phyloP scores from a whole-genome alignment of 2,329 filamentous ascomycete species.

The Talaromyces atroroseus region DNA sequence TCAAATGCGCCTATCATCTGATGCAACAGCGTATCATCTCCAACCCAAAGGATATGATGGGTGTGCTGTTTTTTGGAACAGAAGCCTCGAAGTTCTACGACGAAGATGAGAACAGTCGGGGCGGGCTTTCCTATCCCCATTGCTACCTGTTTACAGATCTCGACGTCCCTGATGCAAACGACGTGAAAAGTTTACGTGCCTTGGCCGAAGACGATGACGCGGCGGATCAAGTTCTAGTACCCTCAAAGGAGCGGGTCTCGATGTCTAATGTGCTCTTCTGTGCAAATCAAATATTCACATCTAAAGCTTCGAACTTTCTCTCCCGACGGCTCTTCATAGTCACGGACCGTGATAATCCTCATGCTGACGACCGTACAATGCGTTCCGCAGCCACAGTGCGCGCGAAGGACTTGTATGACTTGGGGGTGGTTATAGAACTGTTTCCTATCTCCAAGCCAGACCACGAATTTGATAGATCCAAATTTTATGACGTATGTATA shows the following conservation, averaged over 20 bases:
- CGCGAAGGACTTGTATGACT: slow-evolving; percentile 90
- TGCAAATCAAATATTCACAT: slow-evolving; percentile 94
- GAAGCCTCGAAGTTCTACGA: slow-evolving; percentile 74
- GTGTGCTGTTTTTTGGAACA: slow-evolving; percentile 85
- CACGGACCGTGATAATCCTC: slow-evolving; percentile 87
- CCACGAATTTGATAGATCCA: slow-evolving; percentile 69
- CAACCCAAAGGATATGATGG: slow-evolving; percentile 95
- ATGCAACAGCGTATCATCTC: slow-evolving; percentile 99
- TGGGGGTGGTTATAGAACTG: slow-evolving; percentile 84
- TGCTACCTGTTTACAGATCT: slow-evolving; percentile 89
- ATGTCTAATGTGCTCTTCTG: slow-evolving; percentile 93
- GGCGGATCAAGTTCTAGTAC: slow-evolving; percentile 61
- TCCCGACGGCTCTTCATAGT: slow-evolving; percentile 92
- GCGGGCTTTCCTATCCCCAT: slow-evolving; percentile 69
- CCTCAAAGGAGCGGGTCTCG: slow-evolving; percentile 63
- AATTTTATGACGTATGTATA: slow-evolving; percentile 77
- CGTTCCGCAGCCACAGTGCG: slow-evolving; percentile 74
- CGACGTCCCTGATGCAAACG: slow-evolving; percentile 76
- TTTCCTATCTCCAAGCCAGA: slow-evolving; percentile 77
- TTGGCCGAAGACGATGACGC: slow-evolving; percentile 75
- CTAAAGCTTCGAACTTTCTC: slow-evolving; percentile 87
- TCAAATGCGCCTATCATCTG: slow-evolving; percentile 89
- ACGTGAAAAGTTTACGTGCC: slow-evolving; percentile 72
- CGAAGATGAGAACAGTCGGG: slow-evolving; percentile 53
- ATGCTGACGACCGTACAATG: slow-evolving; percentile 64